Percentiles rank a stretch among this genome's conserved stretches.
These are phyloP conservation scores for Edaphochlamys debaryana DNA, from an alignment of 139 green algal genomes.

Conservation along the genomic window DNA sequence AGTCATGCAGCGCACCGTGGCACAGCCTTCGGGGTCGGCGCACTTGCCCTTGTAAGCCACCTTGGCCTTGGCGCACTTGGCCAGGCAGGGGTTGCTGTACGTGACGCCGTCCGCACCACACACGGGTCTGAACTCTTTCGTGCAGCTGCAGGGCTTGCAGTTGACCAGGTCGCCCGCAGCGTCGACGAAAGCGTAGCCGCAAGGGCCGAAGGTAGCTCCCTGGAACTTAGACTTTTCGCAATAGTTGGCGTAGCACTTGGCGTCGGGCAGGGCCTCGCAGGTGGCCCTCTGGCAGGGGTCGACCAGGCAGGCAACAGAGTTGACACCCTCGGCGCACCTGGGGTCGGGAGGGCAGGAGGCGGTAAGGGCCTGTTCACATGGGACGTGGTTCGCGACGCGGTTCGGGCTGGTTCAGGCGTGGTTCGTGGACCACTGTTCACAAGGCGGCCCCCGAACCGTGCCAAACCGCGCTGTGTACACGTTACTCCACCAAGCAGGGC, in stretches of 20 bases:
- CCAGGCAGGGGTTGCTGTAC: slow-evolving; percentile 46
- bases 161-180: neutral
- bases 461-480: no score
- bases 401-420: no score
- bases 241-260: slow-evolving; percentile 8
- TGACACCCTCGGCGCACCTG: no score
- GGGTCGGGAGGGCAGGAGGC: no score
- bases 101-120: slow-evolving; percentile 44
- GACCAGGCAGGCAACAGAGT: neutral
- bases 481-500: no score
- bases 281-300: neutral
- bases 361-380: no score
- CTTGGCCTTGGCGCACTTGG: slow-evolving; percentile 1
- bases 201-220: neutral
- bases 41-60: slow-evolving; percentile 34
- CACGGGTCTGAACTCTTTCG: neutral
- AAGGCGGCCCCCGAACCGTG: no score
- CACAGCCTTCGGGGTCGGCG: neutral
- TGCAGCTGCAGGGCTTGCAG: neutral
- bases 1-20: slow-evolving; percentile 19
- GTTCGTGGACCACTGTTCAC: no score
- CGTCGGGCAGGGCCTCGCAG: neutral
- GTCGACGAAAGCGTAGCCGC: slow-evolving; percentile 9
- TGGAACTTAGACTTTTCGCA: neutral
- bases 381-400: no score